Evolutionary conservation across 371 early-diverging fungal species (phyloP), one percentile per base, ranked within the genome.

Genomic region (Mycotypha africana): DNA sequence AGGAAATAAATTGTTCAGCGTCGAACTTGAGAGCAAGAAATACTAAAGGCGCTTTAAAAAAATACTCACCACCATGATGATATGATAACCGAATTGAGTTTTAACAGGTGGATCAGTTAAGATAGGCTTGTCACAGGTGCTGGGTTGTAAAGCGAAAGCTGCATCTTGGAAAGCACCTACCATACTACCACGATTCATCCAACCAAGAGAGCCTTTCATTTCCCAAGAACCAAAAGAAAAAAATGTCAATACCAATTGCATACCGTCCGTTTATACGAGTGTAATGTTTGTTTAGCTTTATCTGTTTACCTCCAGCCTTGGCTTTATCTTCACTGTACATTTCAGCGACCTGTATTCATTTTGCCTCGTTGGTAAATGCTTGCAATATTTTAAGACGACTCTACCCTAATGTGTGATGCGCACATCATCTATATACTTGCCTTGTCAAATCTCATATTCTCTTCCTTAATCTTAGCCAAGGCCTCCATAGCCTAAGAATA

Each of bases 151-250:
- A 3, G 76, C 78, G 62, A 94, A 93, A 2, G 95, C 95, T 24
- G 90, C 92, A 45, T 91, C 90, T 65, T 93, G 93, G 63, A 95
- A 95, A 0, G 84, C 64, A 2, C 91, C 93, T 5, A 91, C 92
- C 95, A 93, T 92, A 10, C 85, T 78, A 6, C 92, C 94, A 47
- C 95, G 74, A 4, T 62, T 70, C 89, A 86, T 85, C 89, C 91
- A 88, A 15, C 95, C 95, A 19, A 95, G 70, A 21, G 71, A 61
- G 19, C 65, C 68, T 65, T 47, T 33, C 17, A n/a, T n/a, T n/a
- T n/a, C n/a, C n/a, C n/a, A n/a, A n/a, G n/a, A n/a, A n/a, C n/a
- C n/a, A n/a, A n/a, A n/a, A n/a, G n/a, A n/a, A n/a, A n/a, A n/a
- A n/a, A n/a, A n/a, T n/a, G n/a, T n/a, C n/a, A n/a, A n/a, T n/a